Evolutionary conservation across 2,329 filamentous ascomycete species (phyloP), one percentile per base, ranked within the genome.

Genomic region (Ophiostoma pallidulum): DNA sequence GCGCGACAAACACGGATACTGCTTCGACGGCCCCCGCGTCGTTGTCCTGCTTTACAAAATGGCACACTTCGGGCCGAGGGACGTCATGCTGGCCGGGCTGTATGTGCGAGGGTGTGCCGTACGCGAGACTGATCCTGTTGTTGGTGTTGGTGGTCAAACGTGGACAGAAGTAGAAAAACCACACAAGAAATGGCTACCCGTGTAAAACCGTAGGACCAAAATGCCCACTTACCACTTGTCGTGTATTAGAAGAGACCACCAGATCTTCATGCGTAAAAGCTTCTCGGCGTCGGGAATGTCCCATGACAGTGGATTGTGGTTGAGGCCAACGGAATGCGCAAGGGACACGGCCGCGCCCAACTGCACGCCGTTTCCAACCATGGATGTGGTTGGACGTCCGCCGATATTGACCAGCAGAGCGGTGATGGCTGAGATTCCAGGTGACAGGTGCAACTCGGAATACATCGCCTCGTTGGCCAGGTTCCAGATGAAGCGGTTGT

Each of bases 401-500:
- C 72, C 73, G 2, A 82, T 62, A 54, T 82, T 78, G 9, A 82
- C 65, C 8, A 81, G 59, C 5, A 76, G 71, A 2, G 77, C 72
- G 19, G 73, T 68, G 20, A 82, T 69, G 1, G 76, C 77, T 1
- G 77, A 75, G 37, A 81, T 64, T 1, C 77, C 74, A 0, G 77
- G 78, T 0, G 73, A 74, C 10, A 38, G 10, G 1, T 76, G 68
- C 42, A 77, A 71, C 7, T 80, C 71, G 49, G 82, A 77, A 52
- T 79, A 77, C 3, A 80, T 64, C 1, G 77, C 75, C 45, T 76
- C 75, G 18, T 72, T 75, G 7, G 77, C 77, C 49, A 79, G 68
- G 49, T 82, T 82, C 69, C 80, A 80, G 8, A 77, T 72, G 57
- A 78, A 82, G 38, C 76, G 71, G 35, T 69, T 66, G 55, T 82